Conservation (phyloP, 345 rosid species). For the Euphorbia pulcherrima region DNA sequence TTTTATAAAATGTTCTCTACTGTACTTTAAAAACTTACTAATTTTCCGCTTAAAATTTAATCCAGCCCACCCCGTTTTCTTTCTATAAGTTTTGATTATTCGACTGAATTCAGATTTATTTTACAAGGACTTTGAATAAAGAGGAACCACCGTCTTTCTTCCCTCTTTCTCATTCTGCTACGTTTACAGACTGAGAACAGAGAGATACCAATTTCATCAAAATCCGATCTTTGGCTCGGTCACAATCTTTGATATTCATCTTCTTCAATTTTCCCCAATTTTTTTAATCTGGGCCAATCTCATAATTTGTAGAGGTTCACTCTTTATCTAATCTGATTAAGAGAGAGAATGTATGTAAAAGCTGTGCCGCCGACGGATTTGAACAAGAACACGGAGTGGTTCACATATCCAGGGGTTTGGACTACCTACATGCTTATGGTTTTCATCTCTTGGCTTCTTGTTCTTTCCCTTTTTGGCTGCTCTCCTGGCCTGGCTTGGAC, state of each 20-base stretch:
- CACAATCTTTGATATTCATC: neutral
- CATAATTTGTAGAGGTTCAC: neutral
- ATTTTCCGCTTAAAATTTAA: neutral
- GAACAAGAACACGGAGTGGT: conserved; percentile 86
- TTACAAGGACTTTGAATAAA: too few species aligned
- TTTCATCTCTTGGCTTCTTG: conserved; percentile 68
- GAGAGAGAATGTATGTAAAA: conserved; percentile 49
- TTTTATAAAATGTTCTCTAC: too few species aligned
- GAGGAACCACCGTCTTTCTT: neutral
- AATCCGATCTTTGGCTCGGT: conserved; percentile 14
- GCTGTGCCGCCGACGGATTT: conserved; percentile 72
- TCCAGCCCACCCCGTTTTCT: neutral
- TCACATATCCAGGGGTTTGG: conserved; percentile 85
- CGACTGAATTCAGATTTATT: neutral
- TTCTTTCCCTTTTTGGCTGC: conserved; percentile 57
- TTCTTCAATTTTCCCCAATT: neutral
- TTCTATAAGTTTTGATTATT: neutral
- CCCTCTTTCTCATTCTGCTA: neutral
- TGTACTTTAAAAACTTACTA: conserved; percentile 7
- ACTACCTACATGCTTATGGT: conserved; percentile 62
- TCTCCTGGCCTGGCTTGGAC: conserved; percentile 88
- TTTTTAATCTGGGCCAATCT: neutral
- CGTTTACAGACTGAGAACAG: neutral
- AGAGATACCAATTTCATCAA: neutral
- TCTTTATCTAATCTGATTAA: neutral